phyloP scores from a whole-genome alignment of 805 yeast genomes.

The Blastobotrys robertii region DNA sequence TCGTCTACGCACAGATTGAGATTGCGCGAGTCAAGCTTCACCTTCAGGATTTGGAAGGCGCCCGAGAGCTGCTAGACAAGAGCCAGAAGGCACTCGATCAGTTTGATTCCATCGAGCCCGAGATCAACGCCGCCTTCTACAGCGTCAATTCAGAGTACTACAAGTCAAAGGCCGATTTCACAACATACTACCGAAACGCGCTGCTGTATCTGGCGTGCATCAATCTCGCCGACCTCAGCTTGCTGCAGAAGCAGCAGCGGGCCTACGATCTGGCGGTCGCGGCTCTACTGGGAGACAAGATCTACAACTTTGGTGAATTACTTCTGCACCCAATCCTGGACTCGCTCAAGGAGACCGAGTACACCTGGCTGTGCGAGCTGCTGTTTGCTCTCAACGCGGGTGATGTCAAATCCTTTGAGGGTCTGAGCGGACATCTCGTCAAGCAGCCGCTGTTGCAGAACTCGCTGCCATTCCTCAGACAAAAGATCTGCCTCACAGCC shows the following conservation, averaged over 20 bases:
- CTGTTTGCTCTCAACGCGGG: conserved; percentile 70
- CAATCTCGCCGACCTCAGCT: conserved; percentile 34
- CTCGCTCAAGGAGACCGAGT: conserved; percentile 39
- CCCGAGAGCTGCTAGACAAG: conserved; percentile 58
- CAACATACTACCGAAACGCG: conserved; percentile 69
- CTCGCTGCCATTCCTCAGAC: conserved; percentile 61
- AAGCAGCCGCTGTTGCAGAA: conserved; percentile 47
- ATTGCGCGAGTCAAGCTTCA: conserved; percentile 61
- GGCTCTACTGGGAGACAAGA: conserved; percentile 82
- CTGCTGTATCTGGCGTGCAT: conserved; percentile 75
- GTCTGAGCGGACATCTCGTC: conserved; percentile 32
- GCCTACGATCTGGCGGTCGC: conserved; percentile 75
- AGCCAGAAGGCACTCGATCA: conserved; percentile 49
- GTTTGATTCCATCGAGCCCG: conserved; percentile 45
- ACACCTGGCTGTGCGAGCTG: conserved; percentile 63
- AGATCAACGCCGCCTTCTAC: conserved; percentile 75
- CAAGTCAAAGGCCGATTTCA: conserved; percentile 69
- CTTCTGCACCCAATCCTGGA: conserved; percentile 77
- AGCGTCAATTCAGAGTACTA: conserved; percentile 67
- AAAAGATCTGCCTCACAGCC: conserved; percentile 87
- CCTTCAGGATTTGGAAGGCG: conserved; percentile 44
- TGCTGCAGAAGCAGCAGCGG: conserved; percentile 36
- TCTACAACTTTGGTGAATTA: conserved; percentile 93
- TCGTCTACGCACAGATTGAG: conserved; percentile 53
- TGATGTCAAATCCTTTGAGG: conserved; percentile 56